Conservation (phyloP, 2,329 filamentous ascomycete species). For the Setomelanomma holmii region DNA sequence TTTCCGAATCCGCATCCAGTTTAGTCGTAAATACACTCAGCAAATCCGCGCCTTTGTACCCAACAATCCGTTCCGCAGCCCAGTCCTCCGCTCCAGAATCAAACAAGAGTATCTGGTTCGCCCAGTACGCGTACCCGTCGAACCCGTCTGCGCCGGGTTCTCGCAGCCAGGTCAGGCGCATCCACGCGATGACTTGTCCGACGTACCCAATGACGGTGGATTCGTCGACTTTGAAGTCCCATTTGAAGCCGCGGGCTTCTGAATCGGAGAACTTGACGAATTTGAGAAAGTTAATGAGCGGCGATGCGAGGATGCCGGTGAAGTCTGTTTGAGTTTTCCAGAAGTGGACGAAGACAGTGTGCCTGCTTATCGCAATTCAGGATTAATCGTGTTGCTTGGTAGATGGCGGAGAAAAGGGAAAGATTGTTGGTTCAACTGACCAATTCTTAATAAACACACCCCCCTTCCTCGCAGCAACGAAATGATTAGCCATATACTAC, state of each 20-base stretch:
- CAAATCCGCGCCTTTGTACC: conserved; percentile 33
- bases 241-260: conserved; percentile 29
- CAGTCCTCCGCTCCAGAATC: conserved; percentile 32
- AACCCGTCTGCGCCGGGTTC: conserved; percentile 42
- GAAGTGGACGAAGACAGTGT: conserved; percentile 33
- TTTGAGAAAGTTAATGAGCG: conserved; percentile 33
- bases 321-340: conserved; percentile 29
- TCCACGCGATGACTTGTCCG: conserved; percentile 50
- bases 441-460: conserved; percentile 55
- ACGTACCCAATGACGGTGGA: conserved; percentile 49
- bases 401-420: too few species aligned
- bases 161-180: conserved; percentile 38
- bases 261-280: conserved; percentile 30
- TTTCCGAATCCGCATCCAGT: conserved; percentile 29
- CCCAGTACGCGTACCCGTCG: conserved; percentile 39
- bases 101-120: conserved; percentile 36
- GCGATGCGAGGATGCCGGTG: conserved; percentile 24
- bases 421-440: too few species aligned
- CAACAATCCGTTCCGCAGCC: conserved; percentile 32
- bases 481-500: conserved; percentile 50
- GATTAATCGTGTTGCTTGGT: neutral
- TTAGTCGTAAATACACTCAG: conserved; percentile 34
- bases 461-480: conserved; percentile 52
- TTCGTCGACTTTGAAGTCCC: conserved; percentile 44
- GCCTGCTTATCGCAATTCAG: conserved; percentile 12